Base-by-base conservation (phyloP, 2,329 filamentous ascomycete species). In the Ambrosiella cleistominuta region DNA sequence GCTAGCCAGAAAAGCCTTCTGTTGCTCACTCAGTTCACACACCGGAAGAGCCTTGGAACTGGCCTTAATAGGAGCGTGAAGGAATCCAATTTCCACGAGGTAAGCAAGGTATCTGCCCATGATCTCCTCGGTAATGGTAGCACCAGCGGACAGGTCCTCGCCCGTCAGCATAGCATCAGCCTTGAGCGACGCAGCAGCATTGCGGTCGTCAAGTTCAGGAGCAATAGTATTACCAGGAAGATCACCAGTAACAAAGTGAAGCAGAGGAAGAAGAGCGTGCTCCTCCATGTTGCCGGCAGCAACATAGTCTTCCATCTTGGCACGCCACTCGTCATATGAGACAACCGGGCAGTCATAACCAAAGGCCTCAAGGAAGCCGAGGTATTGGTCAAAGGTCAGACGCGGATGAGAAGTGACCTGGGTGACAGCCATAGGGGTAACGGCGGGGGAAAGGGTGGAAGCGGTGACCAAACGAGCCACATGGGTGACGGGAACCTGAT, bases 401-500 rank as follows among this genome's bases (percentile, higher is more conserved):
- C 88, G 77, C 1, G 88, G 88, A 68, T 90, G 87, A 2, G 79
- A 80, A 1, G 88, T 94, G 53, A 93, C 82, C 64, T 95, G 88
- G 1, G 81, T 77, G 4, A 95, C 86, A 7, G 63, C 63, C 52
- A 63, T 65, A 3, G 66, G 63, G 0, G 58, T 19, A 9, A 60
- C 60, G 0, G 81, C 75, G 0, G 82, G 82, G 65, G 83, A 77
- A 64, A 94, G 75, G 0, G 81, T 77, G 4, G 83, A 75, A 0
- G 89, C 87, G 15, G 88, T 81, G 35, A 95, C 85, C 7, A 95
- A 79, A n/a, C 80, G 77, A 1, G 84, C 80, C 40, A 96, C 89
- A 63, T 95, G 88, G 62, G 82, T 81, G 35, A 95, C 89, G 0
- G 91, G 90, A 0, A 95, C 86, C 68, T 84, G 81, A 72, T 96